phyloP scores from a whole-genome alignment of 106 monocot genomes.

The Iris macrosiphon region DNA sequence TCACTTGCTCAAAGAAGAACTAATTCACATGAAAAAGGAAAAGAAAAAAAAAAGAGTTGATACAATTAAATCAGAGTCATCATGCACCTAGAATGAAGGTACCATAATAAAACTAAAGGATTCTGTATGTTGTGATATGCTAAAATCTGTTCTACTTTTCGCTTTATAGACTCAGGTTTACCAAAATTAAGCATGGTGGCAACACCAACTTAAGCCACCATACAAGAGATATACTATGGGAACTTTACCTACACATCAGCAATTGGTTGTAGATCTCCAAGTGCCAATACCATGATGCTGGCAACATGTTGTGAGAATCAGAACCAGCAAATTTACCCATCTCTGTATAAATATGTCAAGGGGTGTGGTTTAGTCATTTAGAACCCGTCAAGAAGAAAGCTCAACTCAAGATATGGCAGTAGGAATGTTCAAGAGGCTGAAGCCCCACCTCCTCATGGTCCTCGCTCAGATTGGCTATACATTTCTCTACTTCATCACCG shows the following conservation, averaged over 20 bases:
- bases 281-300: slow-evolving; percentile 1
- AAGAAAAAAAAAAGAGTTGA: no score
- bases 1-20: not conserved
- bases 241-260: not conserved
- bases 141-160: not conserved
- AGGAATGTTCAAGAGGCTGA: slow-evolving; percentile 37
- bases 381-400: not conserved
- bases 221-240: not conserved
- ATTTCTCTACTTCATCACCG: slow-evolving; percentile 81
- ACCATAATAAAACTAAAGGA: no score
- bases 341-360: not conserved
- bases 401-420: not conserved
- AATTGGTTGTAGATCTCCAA: not conserved
- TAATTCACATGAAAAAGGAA: no score
- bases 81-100: no score
- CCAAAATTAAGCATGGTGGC: not conserved
- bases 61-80: no score
- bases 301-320: slow-evolving; percentile 4
- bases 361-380: not conserved
- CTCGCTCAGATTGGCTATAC: slow-evolving; percentile 69
- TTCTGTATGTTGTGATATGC: not conserved
- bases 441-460: slow-evolving; percentile 76
- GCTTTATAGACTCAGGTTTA: not conserved
- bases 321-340: not conserved
- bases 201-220: not conserved